Evolutionary conservation across 371 early-diverging fungal genomes (phyloP), one percentile per base, ranked within the genome.

Genomic region (Syncephalastrum racemosum): DNA sequence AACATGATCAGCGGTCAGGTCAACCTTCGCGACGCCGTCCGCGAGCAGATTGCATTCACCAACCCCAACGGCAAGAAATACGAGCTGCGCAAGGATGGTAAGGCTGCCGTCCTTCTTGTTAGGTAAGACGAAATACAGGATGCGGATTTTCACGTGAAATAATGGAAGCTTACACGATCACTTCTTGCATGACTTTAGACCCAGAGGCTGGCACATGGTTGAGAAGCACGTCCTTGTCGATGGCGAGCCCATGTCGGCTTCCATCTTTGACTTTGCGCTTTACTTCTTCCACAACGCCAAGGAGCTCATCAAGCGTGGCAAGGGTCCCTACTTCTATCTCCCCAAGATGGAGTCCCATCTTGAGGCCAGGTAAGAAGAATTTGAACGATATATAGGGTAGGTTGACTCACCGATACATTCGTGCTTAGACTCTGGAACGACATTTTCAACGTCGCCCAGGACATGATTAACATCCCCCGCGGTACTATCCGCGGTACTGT

Each of bases 151-250:
- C 56, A 55, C 47, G 61, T 61, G 54, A 61, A 61, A 51, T 27
- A 27, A 27, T 27, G 6, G 7, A 27, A 27, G 7, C 27, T 27
- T 7, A 27, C 7, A 27, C 49, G 46, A 47, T 54, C 23, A 5
- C 58, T 5, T 46, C 46, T 48, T 48, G 22, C 43, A 16, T 42
- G 27, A 27, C 41, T 27, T 58, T 54, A 85, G 96, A 36, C 95
- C 97, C 60, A 91, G 97, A 75, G 97, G 97, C 40, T 96, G 97
- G 97, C 97, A 96, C 73, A 79, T 96, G 86, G 95, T 90, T 58
- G 97, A 96, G 72, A 90, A 90, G 71, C 97, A 95, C 66, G 71
- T 96, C 53, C 73, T 93, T 25, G 71, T 96, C 46, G 96, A 96
- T 70, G 93, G 91, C 22, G 86, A 90, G 74, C 91, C 95, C 60